Percentiles rank a stretch among this genome's conserved stretches.
Evolutionary conservation across 2,329 filamentous ascomycete genomes (phyloP).

Genomic region (Aaosphaeria pasadenensis): DNA sequence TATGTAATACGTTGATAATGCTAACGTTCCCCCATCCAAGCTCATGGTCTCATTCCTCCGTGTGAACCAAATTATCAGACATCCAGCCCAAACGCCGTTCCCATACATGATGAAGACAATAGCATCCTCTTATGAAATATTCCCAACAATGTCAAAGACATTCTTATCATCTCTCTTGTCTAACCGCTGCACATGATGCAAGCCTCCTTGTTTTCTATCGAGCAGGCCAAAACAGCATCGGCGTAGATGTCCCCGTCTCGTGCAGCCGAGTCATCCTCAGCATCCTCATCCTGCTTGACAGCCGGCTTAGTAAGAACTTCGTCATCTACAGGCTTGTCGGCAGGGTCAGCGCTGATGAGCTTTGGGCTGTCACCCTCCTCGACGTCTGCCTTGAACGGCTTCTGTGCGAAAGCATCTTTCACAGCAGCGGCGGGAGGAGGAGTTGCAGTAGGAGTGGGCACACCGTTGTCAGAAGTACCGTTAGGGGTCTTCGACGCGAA

Average conservation of each 20-base stretch:
- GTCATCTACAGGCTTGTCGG: slow-evolving; percentile 60
- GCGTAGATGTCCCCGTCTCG: slow-evolving; percentile 93
- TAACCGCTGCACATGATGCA: slow-evolving; percentile 98
- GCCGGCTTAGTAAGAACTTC: slow-evolving; percentile 53
- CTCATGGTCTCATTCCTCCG: slow-evolving; percentile 17
- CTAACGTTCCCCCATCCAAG: no score
- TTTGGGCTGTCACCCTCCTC: slow-evolving; percentile 78
- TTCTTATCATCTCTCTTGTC: slow-evolving; percentile 6
- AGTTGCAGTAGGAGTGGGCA: slow-evolving; percentile 67
- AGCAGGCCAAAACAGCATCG: slow-evolving; percentile 86
- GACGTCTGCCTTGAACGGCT: slow-evolving; percentile 72
- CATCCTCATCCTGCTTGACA: slow-evolving; percentile 70
- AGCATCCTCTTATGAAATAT: neutral
- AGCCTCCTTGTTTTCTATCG: slow-evolving; percentile 93
- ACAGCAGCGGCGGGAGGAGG: slow-evolving; percentile 54
- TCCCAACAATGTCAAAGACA: neutral
- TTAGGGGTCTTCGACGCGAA: slow-evolving; percentile 57
- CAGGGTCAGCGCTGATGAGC: slow-evolving; percentile 69
- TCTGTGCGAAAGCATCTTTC: slow-evolving; percentile 58
- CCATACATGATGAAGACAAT: slow-evolving; percentile 4
- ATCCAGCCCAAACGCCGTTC: slow-evolving; percentile 9
- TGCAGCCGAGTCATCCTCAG: slow-evolving; percentile 66
- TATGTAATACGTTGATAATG: no score
- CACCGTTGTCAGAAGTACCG: slow-evolving; percentile 52
- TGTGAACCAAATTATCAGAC: slow-evolving; percentile 6